These are phyloP conservation scores for Cyanidium caldarium DNA, from an alignment of 23 red algal species.

Conservation along the genomic window DNA sequence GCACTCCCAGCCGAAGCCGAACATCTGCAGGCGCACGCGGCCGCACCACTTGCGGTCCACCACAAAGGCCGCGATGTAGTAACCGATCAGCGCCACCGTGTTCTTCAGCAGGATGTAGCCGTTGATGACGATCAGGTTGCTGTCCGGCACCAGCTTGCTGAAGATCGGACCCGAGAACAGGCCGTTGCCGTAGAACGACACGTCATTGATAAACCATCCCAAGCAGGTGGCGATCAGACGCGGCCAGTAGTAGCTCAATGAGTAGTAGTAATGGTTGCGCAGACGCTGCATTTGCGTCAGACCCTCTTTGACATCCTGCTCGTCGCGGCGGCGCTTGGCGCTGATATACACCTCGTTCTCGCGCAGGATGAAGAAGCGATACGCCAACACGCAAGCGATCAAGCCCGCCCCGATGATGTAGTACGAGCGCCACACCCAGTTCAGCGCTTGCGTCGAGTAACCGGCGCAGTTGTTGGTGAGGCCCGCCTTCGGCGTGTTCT, in stretches of 20 bases:
- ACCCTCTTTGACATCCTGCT: not conserved
- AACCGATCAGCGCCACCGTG: conserved; percentile 13
- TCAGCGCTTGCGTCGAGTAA: not conserved
- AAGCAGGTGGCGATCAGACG: conserved; percentile 9
- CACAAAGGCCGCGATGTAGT: conserved; percentile 14
- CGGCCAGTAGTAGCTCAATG: conserved; percentile 4
- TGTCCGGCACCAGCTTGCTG: not conserved
- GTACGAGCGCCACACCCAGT: not conserved
- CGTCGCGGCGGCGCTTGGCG: not conserved
- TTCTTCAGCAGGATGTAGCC: conserved; percentile 13
- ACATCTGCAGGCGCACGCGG: conserved; percentile 10
- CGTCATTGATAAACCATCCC: conserved; percentile 25
- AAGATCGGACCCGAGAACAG: conserved; percentile 11
- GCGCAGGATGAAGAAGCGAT: conserved; percentile 1
- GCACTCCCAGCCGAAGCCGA: not conserved
- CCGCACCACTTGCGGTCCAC: conserved; percentile 11
- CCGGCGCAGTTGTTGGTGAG: not conserved
- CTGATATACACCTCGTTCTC: conserved; percentile 6
- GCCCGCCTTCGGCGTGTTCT: not conserved
- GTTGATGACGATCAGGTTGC: conserved; percentile 1
- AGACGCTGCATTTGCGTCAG: not conserved
- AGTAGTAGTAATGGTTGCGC: not conserved
- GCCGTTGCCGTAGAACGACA: conserved; percentile 19
- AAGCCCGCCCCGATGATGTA: not conserved
- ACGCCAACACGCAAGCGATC: not conserved